A percentile compares a stretch with the other conserved stretches of the same genome.
Evolutionary conservation across 176 grass and related monocot genomes (phyloP).

Genomic region (Oryza meridionalis): DNA sequence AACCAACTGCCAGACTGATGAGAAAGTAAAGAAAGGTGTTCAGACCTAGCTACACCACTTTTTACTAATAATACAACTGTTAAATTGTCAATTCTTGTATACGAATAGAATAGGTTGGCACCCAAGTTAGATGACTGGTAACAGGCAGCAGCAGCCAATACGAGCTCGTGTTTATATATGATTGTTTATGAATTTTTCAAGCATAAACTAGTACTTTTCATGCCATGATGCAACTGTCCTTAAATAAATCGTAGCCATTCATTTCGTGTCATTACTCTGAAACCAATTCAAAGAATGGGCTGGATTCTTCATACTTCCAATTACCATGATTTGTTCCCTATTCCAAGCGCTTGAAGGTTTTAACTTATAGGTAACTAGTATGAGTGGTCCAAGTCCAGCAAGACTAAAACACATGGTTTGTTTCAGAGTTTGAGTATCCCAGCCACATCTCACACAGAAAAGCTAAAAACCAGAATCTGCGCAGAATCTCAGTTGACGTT

Average conservation of each 20-base stretch:
- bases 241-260: too few species aligned
- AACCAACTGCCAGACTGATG: too few species aligned
- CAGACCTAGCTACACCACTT: not conserved
- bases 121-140: conserved; percentile 20
- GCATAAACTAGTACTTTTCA: too few species aligned
- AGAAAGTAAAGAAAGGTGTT: not conserved
- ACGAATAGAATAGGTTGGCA: conserved; percentile 17
- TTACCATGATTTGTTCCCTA: too few species aligned
- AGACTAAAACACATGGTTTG: not conserved
- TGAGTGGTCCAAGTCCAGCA: not conserved
- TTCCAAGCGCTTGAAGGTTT: not conserved
- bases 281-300: too few species aligned
- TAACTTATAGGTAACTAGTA: not conserved
- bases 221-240: too few species aligned
- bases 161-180: not conserved
- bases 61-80: not conserved
- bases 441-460: not conserved
- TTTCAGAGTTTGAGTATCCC: too few species aligned
- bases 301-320: too few species aligned
- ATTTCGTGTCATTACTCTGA: too few species aligned
- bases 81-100: too few species aligned
- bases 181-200: too few species aligned
- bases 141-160: not conserved
- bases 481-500: too few species aligned
- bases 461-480: not conserved